phyloP scores from a whole-genome alignment of 2,329 filamentous ascomycete species.

The Stachybotrys echinatus region DNA sequence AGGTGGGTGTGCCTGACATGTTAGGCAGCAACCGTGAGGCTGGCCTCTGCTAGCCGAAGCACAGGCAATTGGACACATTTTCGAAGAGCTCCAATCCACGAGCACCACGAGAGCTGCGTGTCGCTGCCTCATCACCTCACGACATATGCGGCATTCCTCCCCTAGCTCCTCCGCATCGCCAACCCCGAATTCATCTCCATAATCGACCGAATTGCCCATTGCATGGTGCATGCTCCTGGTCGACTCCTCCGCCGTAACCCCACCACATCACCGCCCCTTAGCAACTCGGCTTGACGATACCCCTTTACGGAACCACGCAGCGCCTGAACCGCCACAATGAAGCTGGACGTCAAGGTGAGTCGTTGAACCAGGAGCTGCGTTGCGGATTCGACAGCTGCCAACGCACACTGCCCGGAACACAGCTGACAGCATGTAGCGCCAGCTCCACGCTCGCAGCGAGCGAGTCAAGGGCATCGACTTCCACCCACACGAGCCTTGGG shows the following conservation, averaged over 20 bases:
- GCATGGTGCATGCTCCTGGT: conserved; percentile 1
- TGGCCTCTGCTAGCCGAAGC: conserved; percentile 21
- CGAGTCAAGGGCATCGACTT: conserved; percentile 97
- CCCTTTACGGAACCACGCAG: too few relatives aligned
- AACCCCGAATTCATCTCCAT: neutral
- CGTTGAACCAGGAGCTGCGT: neutral
- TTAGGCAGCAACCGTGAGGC: conserved; percentile 19
- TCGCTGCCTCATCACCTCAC: conserved; percentile 9
- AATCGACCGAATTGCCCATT: neutral
- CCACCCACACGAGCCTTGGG: conserved; percentile 94
- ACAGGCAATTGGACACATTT: conserved; percentile 20
- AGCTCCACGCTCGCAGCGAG: conserved; percentile 72
- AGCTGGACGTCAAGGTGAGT: conserved; percentile 37
- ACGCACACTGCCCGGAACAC: neutral
- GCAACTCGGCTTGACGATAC: conserved; percentile 19
- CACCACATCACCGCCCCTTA: conserved; percentile 6
- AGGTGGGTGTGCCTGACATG: conserved; percentile 10
- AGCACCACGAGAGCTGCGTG: conserved; percentile 14
- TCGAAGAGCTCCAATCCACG: conserved; percentile 18
- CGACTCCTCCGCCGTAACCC: conserved; percentile 1
- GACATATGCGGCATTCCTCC: conserved; percentile 3
- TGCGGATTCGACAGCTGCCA: neutral
- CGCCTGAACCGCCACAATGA: conserved; percentile 26
- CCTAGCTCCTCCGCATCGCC: neutral
- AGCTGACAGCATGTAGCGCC: conserved; percentile 24